Percentiles rank a stretch among this genome's conserved stretches.
These are phyloP conservation scores for Xylariaceae sp. DNA, from an alignment of 2,329 filamentous ascomycete species.

Conservation along the genomic window DNA sequence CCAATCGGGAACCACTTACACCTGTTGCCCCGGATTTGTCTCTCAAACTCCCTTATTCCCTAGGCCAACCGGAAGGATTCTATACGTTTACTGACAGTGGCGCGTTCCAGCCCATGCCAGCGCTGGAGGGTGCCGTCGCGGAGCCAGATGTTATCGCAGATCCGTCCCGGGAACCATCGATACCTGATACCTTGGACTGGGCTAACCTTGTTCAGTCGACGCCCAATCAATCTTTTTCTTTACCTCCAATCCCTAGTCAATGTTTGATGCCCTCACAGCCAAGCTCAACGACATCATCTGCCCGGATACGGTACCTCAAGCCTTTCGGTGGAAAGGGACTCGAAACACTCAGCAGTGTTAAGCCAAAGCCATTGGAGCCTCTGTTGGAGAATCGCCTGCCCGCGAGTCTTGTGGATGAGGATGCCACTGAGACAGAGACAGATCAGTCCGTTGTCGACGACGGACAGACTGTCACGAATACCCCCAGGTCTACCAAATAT, in stretches of 20 bases:
- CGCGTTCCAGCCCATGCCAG: conserved; percentile 16
- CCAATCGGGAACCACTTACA: conserved; percentile 48
- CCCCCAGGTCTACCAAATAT: conserved; percentile 27
- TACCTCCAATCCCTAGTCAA: conserved; percentile 48
- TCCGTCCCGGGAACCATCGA: conserved; percentile 36
- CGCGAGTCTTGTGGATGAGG: conserved; percentile 16
- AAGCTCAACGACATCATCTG: conserved; percentile 47
- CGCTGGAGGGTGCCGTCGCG: conserved; percentile 25
- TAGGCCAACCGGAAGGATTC: conserved; percentile 41
- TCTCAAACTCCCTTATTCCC: conserved; percentile 35
- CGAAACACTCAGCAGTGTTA: conserved; percentile 46
- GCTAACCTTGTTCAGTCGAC: conserved; percentile 40
- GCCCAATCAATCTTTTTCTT: conserved; percentile 27
- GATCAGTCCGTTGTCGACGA: conserved; percentile 24
- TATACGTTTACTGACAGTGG: conserved; percentile 32
- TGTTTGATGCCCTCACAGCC: conserved; percentile 45
- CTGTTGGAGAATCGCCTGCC: conserved; percentile 27
- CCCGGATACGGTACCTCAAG: conserved; percentile 46
- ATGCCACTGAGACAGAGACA: conserved; percentile 16
- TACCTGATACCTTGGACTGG: conserved; percentile 57
- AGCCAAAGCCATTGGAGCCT: conserved; percentile 30
- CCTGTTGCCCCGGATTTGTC: conserved; percentile 44
- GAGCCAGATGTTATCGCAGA: conserved; percentile 24
- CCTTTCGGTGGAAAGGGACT: conserved; percentile 56
- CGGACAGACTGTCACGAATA: conserved; percentile 29